Evolutionary conservation across 371 early-diverging fungal species (phyloP).

Genomic region (Catenaria anguillulae): DNA sequence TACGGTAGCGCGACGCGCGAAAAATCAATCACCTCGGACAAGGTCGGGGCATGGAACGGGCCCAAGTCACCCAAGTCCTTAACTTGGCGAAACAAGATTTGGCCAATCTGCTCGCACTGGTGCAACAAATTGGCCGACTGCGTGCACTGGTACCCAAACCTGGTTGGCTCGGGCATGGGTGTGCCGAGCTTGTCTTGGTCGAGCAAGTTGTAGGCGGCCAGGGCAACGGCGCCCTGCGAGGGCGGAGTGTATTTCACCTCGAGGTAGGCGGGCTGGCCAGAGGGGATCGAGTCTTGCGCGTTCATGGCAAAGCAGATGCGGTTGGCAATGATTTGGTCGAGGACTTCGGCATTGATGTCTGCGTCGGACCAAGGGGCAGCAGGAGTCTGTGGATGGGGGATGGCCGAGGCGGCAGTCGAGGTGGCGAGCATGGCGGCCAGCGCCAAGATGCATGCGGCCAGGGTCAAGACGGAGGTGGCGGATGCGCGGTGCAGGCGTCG

Average conservation of each 20-base stretch:
- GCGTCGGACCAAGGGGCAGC: background rate
- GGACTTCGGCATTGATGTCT: background rate
- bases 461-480: no score
- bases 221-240: background rate
- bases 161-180: no score
- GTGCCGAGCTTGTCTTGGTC: no score
- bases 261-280: background rate
- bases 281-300: background rate
- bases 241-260: background rate
- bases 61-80: no score
- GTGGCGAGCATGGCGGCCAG: no score
- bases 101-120: background rate
- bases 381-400: no score
- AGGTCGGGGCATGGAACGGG: background rate
- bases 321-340: background rate
- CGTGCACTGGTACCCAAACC: background rate
- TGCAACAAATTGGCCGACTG: background rate
- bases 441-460: no score
- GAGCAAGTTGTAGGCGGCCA: slow-evolving; percentile 1
- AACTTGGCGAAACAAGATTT: background rate
- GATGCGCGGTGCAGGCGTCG: no score
- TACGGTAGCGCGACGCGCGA: background rate
- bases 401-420: no score
- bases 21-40: background rate
- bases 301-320: slow-evolving; percentile 4